Evolutionary conservation across 2,329 filamentous ascomycete species (phyloP).

Genomic region (Fusarium sp.): DNA sequence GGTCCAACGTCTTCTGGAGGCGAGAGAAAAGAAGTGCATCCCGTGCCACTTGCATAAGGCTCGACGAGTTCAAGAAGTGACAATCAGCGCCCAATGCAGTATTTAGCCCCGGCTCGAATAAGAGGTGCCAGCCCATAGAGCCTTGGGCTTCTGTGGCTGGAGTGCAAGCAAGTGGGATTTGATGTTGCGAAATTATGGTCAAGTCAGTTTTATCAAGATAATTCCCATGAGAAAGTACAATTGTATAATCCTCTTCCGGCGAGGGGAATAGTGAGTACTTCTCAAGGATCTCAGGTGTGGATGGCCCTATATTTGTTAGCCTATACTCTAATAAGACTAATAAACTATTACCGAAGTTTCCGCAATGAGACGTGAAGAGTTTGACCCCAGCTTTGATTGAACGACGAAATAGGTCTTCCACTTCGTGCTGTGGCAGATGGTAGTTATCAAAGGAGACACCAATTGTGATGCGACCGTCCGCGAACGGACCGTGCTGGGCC

Average conservation of each 20-base stretch:
- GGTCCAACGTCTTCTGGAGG: not conserved
- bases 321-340: not conserved
- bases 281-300: not conserved
- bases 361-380: not conserved
- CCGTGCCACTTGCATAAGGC: not conserved
- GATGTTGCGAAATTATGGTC: not conserved
- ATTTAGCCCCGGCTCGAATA: not conserved
- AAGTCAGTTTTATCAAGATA: not conserved
- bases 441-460: not conserved
- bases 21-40: accelerated
- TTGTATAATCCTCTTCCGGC: not conserved
- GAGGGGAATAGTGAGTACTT: not conserved
- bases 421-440: not conserved
- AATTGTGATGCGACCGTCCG: not conserved
- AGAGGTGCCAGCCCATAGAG: not conserved
- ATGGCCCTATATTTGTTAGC: not conserved
- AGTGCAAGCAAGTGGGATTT: not conserved
- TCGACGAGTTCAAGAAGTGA: not conserved
- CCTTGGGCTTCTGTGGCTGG: slow-evolving; percentile 2
- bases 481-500: not conserved
- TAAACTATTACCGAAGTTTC: not conserved
- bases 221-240: not conserved
- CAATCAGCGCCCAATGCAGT: not conserved
- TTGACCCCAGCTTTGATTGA: not conserved
- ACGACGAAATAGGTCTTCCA: not conserved